A percentile compares a stretch with the other conserved stretches of the same genome.
phyloP scores from a whole-genome alignment of 257 asterid genomes.

The Lantana camara region DNA sequence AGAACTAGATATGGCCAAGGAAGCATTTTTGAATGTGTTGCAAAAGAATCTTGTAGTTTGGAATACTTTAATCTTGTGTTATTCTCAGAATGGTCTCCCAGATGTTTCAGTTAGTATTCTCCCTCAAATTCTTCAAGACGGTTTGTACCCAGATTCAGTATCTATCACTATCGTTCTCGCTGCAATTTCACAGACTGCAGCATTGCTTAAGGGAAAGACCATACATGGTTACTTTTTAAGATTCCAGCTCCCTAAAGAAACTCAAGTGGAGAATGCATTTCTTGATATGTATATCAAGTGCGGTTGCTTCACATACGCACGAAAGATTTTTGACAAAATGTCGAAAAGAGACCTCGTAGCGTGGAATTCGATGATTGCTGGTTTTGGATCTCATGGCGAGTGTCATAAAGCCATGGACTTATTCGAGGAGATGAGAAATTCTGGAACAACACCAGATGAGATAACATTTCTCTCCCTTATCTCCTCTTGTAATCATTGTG shows the following conservation, averaged over 20 bases:
- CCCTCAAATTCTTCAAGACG: slow-evolving; percentile 54
- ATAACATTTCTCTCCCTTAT: slow-evolving; percentile 77
- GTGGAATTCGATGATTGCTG: slow-evolving; percentile 82
- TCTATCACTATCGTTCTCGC: slow-evolving; percentile 60
- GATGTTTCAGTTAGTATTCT: slow-evolving; percentile 59
- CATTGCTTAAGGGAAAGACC: slow-evolving; percentile 67
- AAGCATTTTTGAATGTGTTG: slow-evolving; percentile 45
- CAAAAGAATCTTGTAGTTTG: slow-evolving; percentile 73
- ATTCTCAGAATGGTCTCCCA: slow-evolving; percentile 58
- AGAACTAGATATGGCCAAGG: slow-evolving; percentile 48
- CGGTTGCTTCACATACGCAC: slow-evolving; percentile 66
- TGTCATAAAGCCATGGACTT: slow-evolving; percentile 61
- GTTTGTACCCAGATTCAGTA: slow-evolving; percentile 58
- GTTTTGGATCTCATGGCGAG: slow-evolving; percentile 81
- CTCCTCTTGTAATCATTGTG: slow-evolving; percentile 87
- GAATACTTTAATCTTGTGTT: slow-evolving; percentile 79
- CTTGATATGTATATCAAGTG: slow-evolving; percentile 81
- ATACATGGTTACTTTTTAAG: slow-evolving; percentile 64
- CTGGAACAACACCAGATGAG: slow-evolving; percentile 58
- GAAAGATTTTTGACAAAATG: slow-evolving; percentile 48
- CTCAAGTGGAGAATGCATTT: slow-evolving; percentile 66
- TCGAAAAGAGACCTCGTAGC: slow-evolving; percentile 51
- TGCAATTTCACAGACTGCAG: slow-evolving; percentile 70
- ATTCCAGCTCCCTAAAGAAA: slow-evolving; percentile 44
- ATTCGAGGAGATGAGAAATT: slow-evolving; percentile 59